Percentiles rank a stretch among this genome's conserved stretches.
phyloP scores from a whole-genome alignment of 108 stramenopile species.

The Chaetoceros muelleri region DNA sequence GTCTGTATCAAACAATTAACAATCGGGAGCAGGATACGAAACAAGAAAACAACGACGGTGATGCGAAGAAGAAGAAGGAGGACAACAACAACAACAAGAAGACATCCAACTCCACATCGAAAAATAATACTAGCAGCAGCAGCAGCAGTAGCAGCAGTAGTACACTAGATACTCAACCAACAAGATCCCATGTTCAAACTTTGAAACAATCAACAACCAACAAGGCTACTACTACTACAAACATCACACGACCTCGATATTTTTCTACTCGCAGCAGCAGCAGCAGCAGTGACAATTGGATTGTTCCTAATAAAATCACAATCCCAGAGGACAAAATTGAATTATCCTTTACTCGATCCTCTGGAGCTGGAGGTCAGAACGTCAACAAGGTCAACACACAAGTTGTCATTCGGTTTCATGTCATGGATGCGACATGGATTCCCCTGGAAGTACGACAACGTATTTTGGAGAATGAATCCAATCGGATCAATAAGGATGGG shows the following conservation, averaged over 20 bases:
- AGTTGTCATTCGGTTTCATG: conserved; percentile 77
- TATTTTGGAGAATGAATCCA: conserved; percentile 51
- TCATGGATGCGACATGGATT: conserved; percentile 62
- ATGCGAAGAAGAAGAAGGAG: too few relatives aligned
- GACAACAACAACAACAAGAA: conserved; percentile 2
- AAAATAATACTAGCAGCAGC: too few relatives aligned
- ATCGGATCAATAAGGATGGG: conserved; percentile 79
- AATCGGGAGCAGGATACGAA: too few relatives aligned
- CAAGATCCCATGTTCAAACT: too few relatives aligned
- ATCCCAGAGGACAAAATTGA: conserved; percentile 56
- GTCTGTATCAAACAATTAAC: too few relatives aligned
- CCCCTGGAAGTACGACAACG: conserved; percentile 71
- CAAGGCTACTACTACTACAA: conserved; percentile 3
- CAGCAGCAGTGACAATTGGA: conserved; percentile 37
- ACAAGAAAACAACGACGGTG: too few relatives aligned
- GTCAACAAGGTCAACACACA: conserved; percentile 92
- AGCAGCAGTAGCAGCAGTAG: too few relatives aligned
- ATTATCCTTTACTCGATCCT: conserved; percentile 37
- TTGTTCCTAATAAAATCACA: conserved; percentile 41
- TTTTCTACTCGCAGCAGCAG: conserved; percentile 25
- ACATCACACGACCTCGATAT: conserved; percentile 8
- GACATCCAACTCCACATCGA: too few relatives aligned
- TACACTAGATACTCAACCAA: too few relatives aligned
- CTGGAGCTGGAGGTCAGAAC: conserved; percentile 89
- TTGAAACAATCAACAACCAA: too few relatives aligned